phyloP scores from a whole-genome alignment of 169 alveolate species.

The Plasmodium gaboni region DNA sequence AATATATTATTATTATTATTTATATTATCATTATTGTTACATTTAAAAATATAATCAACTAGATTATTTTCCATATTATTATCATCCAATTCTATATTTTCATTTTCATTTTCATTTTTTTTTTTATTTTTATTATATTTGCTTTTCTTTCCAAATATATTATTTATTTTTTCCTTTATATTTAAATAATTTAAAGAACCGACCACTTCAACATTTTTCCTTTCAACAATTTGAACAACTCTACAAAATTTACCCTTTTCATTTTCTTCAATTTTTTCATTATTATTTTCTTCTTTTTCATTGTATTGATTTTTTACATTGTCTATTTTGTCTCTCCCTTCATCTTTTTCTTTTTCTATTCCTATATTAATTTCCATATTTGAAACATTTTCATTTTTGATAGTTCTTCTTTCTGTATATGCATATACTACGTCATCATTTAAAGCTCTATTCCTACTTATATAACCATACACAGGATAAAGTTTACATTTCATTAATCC shows the following conservation, averaged over 20 bases:
- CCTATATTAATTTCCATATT: neutral
- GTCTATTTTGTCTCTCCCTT: neutral
- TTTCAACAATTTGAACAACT: constrained; percentile 53
- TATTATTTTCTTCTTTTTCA: neutral
- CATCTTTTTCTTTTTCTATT: neutral
- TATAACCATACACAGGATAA: constrained; percentile 82
- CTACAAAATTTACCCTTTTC: constrained; percentile 37
- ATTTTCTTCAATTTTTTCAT: constrained; percentile 11
- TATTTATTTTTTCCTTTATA: constrained; percentile 39
- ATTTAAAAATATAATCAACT: neutral
- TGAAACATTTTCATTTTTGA: constrained; percentile 6
- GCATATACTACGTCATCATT: constrained; percentile 86
- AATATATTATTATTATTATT: neutral
- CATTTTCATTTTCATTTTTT: neutral
- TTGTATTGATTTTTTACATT: neutral
- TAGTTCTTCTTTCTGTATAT: constrained; percentile 76
- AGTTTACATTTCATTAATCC: constrained; percentile 14
- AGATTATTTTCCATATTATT: constrained; percentile 1
- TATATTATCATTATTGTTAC: neutral
- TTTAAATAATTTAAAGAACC: constrained; percentile 50
- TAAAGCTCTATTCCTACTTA: constrained; percentile 85
- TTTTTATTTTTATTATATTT: constrained; percentile 4
- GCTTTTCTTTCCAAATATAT: constrained; percentile 31
- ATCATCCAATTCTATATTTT: neutral
- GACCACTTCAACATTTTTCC: constrained; percentile 26